Evolutionary conservation across 2,329 filamentous ascomycete species (phyloP).

Genomic region (Aspergillus ruber): DNA sequence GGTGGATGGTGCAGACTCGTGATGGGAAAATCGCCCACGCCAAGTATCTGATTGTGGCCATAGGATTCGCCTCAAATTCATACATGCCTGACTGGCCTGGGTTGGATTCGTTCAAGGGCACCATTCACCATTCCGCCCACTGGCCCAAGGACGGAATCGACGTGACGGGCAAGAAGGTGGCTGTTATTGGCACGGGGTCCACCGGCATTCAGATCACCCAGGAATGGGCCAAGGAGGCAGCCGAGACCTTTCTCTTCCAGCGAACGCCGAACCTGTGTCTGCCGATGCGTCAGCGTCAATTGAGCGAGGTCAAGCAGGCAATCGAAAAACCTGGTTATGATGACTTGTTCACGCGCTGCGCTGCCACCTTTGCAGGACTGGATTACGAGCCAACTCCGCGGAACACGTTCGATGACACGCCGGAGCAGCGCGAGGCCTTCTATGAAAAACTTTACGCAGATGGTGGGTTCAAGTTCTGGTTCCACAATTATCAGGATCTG

Average conservation of each 20-base stretch:
- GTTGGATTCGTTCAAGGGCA: constrained; percentile 40
- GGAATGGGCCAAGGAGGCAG: constrained; percentile 48
- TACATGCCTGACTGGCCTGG: constrained; percentile 36
- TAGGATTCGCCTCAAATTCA: constrained; percentile 40
- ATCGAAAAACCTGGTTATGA: constrained; percentile 36
- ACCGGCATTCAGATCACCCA: constrained; percentile 54
- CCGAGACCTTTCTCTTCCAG: constrained; percentile 50
- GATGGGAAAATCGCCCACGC: constrained; percentile 32
- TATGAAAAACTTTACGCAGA: constrained; percentile 46
- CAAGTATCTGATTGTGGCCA: constrained; percentile 41
- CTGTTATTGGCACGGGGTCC: constrained; percentile 51
- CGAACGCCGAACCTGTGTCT: constrained; percentile 60
- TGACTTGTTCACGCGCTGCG: constrained; percentile 46
- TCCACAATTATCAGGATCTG: constrained; percentile 47
- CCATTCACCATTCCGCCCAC: constrained; percentile 47
- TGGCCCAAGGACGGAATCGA: constrained; percentile 47
- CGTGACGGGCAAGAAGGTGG: constrained; percentile 43
- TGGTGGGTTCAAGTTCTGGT: constrained; percentile 51
- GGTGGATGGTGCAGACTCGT: constrained; percentile 39
- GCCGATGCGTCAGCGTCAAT: constrained; percentile 50
- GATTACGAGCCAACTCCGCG: constrained; percentile 48
- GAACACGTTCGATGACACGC: constrained; percentile 46
- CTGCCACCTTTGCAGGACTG: constrained; percentile 52
- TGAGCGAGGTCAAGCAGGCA: constrained; percentile 48
- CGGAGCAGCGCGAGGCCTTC: constrained; percentile 44